Conservation (phyloP, 2,329 filamentous ascomycete species). For the Fusarium subglutinans region DNA sequence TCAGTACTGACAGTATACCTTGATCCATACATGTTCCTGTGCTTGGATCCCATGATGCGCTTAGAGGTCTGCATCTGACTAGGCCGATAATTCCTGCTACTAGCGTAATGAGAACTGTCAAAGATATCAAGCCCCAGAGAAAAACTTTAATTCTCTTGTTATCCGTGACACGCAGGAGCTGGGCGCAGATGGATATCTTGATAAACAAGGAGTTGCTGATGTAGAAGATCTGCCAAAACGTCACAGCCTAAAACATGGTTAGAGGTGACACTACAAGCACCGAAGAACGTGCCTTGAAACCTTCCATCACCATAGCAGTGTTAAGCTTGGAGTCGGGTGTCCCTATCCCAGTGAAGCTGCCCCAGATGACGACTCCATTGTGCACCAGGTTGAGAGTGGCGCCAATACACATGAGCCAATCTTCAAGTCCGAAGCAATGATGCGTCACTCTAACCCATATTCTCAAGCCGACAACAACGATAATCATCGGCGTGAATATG, state of each 20-base stretch:
- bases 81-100: background rate
- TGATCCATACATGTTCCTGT: conserved; percentile 7
- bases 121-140: background rate
- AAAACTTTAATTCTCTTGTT: background rate
- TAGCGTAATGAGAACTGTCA: background rate
- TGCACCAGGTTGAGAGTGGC: conserved; percentile 14
- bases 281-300: background rate
- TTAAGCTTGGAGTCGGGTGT: conserved; percentile 4
- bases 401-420: conserved; percentile 16
- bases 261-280: accelerated
- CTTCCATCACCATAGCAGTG: background rate
- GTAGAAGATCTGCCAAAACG: conserved; percentile 18
- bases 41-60: background rate
- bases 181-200: conserved; percentile 14
- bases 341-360: background rate
- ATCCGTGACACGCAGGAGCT: conserved; percentile 4
- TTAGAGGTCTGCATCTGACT: conserved; percentile 1
- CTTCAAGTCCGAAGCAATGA: background rate
- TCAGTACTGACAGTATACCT: background rate
- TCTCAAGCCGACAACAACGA: background rate
- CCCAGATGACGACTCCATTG: conserved; percentile 12
- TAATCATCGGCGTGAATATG: background rate
- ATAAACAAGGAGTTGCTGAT: conserved; percentile 1
- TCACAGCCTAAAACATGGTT: background rate
- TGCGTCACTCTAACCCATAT: background rate